Base-by-base conservation (phyloP, 169 alveolate genomes). In the Cryptosporidium muris region DNA sequence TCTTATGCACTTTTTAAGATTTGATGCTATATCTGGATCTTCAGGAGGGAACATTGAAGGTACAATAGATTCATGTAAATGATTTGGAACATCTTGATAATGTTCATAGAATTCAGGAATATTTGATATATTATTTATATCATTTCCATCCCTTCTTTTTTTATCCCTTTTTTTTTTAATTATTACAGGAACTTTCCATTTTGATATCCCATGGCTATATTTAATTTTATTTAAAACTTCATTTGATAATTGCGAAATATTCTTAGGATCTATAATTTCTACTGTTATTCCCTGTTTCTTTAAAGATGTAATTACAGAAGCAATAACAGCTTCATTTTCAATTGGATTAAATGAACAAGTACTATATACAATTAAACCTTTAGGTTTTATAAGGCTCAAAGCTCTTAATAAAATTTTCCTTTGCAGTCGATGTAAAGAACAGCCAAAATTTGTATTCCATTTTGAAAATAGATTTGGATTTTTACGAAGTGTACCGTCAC, bases 401-500 rank as follows among this genome's bases (percentile, higher is more conserved):
- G 97, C 98, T 66, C 97, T 91, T 81, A 88, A 68, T 3, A 92
- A 68, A 36, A 94, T 92, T 49, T 89, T 90, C 36, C 91, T 58
- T 88, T 96, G 93, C 12, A 91, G 82, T 8, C 91, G 90, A 82
- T 94, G 97, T 8, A 94, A 81, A 48, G 92, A 91, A n/a, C 85
- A 74, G 6, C 96, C 96, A 89, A 92, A 95, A 49, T 91, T 92
- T 8, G 93, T 66, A 51, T 82, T 90, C 97, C 98, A 96, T 66
- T 92, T 91, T 25, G 92, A 91, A 96, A 97, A 95, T 37, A 94
- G 89, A 63, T 88, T 81, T 40, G 97, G 96, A 51, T 92, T 91
- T 88, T 97, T 97, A 81, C 99, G 90, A 66, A 96, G 85, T 8
- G 98, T 97, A 4, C 98, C 99, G 82, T 97, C 99, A 14, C 98